A percentile compares a stretch with the other conserved stretches of the same genome.
Evolutionary conservation across 2,329 filamentous ascomycete species (phyloP).

Genomic region (Phialemonium atrogriseum): DNA sequence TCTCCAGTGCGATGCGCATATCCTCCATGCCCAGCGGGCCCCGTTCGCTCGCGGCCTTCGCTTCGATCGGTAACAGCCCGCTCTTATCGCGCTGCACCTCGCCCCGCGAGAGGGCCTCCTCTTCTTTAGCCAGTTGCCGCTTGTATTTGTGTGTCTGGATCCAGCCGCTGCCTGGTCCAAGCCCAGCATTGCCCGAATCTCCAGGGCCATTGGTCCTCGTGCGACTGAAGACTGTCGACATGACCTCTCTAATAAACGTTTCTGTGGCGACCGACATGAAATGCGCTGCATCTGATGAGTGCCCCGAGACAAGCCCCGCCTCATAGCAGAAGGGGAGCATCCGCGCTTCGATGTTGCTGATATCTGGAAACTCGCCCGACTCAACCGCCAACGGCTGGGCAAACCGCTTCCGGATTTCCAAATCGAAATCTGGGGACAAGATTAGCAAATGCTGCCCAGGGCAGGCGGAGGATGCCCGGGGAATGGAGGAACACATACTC

Average conservation of each 20-base stretch:
- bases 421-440: constrained; percentile 45
- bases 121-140: constrained; percentile 66
- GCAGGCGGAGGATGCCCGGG: constrained; percentile 1
- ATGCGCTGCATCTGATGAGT: constrained; percentile 50
- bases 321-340: constrained; percentile 65
- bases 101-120: constrained; percentile 63
- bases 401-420: constrained; percentile 60
- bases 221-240: constrained; percentile 55
- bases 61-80: constrained; percentile 73
- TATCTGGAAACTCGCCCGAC: constrained; percentile 62
- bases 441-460: constrained; percentile 2
- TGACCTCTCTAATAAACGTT: constrained; percentile 57
- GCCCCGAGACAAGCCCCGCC: constrained; percentile 50
- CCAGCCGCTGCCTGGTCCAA: constrained; percentile 58
- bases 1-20: constrained; percentile 63
- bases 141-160: constrained; percentile 75
- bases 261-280: constrained; percentile 60
- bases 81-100: constrained; percentile 66
- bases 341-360: constrained; percentile 51
- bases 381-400: constrained; percentile 56
- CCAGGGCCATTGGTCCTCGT: constrained; percentile 58
- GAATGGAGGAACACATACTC: constrained; percentile 44
- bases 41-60: constrained; percentile 64
- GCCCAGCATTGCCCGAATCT: constrained; percentile 51
- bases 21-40: constrained; percentile 71